A percentile compares a stretch with the other conserved stretches of the same genome.
Conservation (phyloP, 352 stramenopile species). For the Globisporangium megalacanthum region DNA sequence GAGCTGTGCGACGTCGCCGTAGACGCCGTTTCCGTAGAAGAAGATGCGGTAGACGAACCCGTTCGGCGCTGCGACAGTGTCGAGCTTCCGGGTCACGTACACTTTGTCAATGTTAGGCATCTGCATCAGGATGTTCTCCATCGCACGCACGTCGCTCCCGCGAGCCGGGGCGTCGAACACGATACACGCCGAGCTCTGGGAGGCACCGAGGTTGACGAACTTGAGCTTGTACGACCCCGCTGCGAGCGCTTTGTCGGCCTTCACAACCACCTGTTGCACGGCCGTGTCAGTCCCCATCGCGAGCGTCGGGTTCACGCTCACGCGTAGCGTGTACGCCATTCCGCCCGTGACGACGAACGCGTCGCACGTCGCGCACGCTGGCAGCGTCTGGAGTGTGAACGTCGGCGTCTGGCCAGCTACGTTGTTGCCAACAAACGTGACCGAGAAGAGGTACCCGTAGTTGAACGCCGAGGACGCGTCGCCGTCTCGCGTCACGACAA, state of each 20-base stretch:
- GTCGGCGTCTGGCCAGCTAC: conserved; percentile 58
- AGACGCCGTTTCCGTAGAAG: conserved; percentile 73
- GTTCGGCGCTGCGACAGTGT: conserved; percentile 30
- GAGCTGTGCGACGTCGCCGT: conserved; percentile 22
- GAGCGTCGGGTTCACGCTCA: conserved; percentile 31
- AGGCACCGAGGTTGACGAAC: conserved; percentile 37
- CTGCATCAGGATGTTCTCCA: conserved; percentile 43
- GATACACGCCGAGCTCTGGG: conserved; percentile 42
- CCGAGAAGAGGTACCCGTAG: conserved; percentile 64
- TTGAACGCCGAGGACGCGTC: conserved; percentile 46
- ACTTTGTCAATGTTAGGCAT: conserved; percentile 78
- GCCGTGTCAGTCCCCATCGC: conserved; percentile 72
- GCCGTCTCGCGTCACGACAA: conserved; percentile 71
- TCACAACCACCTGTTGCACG: conserved; percentile 64
- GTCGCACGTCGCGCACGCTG: conserved; percentile 17
- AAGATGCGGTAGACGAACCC: conserved; percentile 71
- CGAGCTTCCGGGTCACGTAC: conserved; percentile 45
- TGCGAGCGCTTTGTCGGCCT: conserved; percentile 37
- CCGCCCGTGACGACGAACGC: conserved; percentile 38
- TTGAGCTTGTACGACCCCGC: conserved; percentile 50
- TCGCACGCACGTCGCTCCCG: conserved; percentile 25
- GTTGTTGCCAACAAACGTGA: conserved; percentile 71
- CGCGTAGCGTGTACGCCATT: conserved; percentile 22
- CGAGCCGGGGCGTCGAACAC: conserved; percentile 48
- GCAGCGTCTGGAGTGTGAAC: conserved; percentile 20